phyloP scores from a whole-genome alignment of 768 basidiomycete genomes.

The Suillus plorans region DNA sequence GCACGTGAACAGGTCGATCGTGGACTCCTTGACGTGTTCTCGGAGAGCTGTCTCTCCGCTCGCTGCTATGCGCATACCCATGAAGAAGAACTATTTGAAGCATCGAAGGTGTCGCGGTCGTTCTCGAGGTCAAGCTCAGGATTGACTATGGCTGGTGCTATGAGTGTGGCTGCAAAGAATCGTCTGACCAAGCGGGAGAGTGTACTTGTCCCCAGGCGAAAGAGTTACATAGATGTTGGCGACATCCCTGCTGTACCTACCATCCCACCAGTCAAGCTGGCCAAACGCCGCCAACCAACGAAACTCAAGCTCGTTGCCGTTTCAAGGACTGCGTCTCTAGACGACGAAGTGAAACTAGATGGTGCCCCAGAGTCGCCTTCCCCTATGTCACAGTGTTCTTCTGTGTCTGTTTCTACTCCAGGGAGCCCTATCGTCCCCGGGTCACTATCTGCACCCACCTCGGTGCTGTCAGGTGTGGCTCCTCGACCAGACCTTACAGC shows the following conservation, averaged over 20 bases:
- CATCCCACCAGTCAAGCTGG: slow-evolving; percentile 10
- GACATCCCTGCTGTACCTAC: background rate
- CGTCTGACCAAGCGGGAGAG: slow-evolving; percentile 69
- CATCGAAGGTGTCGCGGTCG: slow-evolving; percentile 42
- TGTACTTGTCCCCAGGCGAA: slow-evolving; percentile 61
- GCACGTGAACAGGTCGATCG: slow-evolving; percentile 75
- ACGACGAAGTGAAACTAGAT: slow-evolving; percentile 25
- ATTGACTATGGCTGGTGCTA: slow-evolving; percentile 56
- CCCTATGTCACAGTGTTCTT: slow-evolving; percentile 39
- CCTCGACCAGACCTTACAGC: slow-evolving; percentile 28
- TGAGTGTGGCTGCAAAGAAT: slow-evolving; percentile 53
- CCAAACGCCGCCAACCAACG: slow-evolving; percentile 23
- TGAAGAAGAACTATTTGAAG: slow-evolving; percentile 64
- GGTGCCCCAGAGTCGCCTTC: slow-evolving; percentile 33
- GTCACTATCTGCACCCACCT: slow-evolving; percentile 15
- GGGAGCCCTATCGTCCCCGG: slow-evolving; percentile 20
- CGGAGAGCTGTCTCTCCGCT: slow-evolving; percentile 66
- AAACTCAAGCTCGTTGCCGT: slow-evolving; percentile 30
- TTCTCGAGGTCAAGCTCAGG: slow-evolving; percentile 59
- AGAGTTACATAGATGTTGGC: slow-evolving; percentile 40
- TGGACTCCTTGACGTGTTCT: slow-evolving; percentile 78
- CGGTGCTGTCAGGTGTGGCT: slow-evolving; percentile 15
- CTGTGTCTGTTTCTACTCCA: slow-evolving; percentile 28
- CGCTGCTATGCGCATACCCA: slow-evolving; percentile 63
- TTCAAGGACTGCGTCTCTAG: slow-evolving; percentile 18